A percentile compares a stretch with the other conserved stretches of the same genome.
These are phyloP conservation scores for Pseudovirgaria hyperparasitica DNA, from an alignment of 2,329 filamentous ascomycete species.

Conservation along the genomic window DNA sequence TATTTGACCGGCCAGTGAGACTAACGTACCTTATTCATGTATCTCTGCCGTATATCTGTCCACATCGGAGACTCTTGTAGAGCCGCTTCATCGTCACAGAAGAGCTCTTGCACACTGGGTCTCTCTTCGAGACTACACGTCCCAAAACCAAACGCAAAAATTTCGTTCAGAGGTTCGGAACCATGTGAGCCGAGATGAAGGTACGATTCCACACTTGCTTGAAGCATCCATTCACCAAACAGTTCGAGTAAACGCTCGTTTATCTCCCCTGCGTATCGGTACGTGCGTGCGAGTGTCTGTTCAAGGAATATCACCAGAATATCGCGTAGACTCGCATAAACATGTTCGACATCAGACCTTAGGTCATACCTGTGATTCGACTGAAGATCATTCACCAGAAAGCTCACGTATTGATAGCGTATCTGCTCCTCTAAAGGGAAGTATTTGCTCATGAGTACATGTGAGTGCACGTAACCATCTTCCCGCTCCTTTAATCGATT, in stretches of 20 bases:
- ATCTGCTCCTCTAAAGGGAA: too few species aligned
- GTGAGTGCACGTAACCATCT: too few species aligned
- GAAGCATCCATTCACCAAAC: conserved; percentile 35
- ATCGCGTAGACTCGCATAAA: too few species aligned
- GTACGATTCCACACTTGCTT: conserved; percentile 38
- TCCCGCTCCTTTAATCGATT: too few species aligned
- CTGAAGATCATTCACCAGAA: too few species aligned
- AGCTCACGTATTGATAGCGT: too few species aligned
- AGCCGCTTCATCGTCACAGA: conserved; percentile 17
- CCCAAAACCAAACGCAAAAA: conserved; percentile 34
- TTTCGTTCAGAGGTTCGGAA: conserved; percentile 25
- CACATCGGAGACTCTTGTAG: conserved; percentile 21
- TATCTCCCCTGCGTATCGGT: conserved; percentile 15
- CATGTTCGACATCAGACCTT: conserved; percentile 2
- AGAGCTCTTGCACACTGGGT: conserved; percentile 18
- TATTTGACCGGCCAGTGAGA: conserved; percentile 1
- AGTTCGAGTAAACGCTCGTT: conserved; percentile 32
- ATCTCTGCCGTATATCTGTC: conserved; percentile 21
- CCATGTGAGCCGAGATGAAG: conserved; percentile 24
- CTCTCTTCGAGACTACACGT: conserved; percentile 12
- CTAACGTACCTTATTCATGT: conserved; percentile 15
- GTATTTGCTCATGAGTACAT: too few species aligned
- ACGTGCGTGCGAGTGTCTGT: conserved; percentile 30
- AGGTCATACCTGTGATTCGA: not conserved
- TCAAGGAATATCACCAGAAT: conserved; percentile 36